These are phyloP conservation scores for Aspergillus biplanus DNA, from an alignment of 495 filamentous ascomycete species.

Conservation along the genomic window DNA sequence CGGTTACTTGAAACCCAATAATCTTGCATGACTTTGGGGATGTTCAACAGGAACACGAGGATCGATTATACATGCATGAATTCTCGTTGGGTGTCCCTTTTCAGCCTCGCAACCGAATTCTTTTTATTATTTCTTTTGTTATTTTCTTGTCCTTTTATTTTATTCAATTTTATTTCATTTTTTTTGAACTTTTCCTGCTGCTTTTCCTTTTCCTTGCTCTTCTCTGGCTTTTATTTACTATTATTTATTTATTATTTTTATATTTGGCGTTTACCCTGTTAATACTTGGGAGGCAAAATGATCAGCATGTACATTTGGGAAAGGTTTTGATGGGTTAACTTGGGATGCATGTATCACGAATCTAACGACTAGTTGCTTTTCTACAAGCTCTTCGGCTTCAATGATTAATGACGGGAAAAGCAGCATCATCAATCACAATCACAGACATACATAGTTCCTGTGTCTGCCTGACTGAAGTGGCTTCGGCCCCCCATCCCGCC, in stretches of 20 bases:
- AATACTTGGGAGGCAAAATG: slow-evolving; percentile 12
- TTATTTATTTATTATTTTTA: slow-evolving; percentile 11
- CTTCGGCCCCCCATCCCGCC: neutral
- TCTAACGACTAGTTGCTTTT: slow-evolving; percentile 19
- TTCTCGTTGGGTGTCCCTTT: slow-evolving; percentile 18
- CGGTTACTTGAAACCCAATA: slow-evolving; percentile 15
- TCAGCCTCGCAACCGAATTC: slow-evolving; percentile 18
- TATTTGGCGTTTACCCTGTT: slow-evolving; percentile 1
- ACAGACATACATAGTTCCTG: slow-evolving; percentile 5
- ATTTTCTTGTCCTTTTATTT: neutral
- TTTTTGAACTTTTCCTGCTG: neutral
- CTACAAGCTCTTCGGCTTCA: slow-evolving; percentile 10
- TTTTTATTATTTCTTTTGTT: slow-evolving; percentile 15
- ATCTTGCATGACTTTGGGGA: slow-evolving; percentile 20
- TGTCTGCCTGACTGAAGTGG: neutral
- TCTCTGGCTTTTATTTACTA: neutral
- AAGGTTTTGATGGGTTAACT: slow-evolving; percentile 17
- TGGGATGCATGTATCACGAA: slow-evolving; percentile 23
- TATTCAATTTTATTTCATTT: slow-evolving; percentile 4
- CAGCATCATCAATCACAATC: slow-evolving; percentile 9
- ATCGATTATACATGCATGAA: slow-evolving; percentile 20
- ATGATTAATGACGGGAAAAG: neutral
- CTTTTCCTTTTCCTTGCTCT: slow-evolving; percentile 7
- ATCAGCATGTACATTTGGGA: slow-evolving; percentile 17
- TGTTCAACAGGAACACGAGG: slow-evolving; percentile 25